Conservation (phyloP, 495 filamentous ascomycete genomes). For the Aspergillus olivimuriae region DNA sequence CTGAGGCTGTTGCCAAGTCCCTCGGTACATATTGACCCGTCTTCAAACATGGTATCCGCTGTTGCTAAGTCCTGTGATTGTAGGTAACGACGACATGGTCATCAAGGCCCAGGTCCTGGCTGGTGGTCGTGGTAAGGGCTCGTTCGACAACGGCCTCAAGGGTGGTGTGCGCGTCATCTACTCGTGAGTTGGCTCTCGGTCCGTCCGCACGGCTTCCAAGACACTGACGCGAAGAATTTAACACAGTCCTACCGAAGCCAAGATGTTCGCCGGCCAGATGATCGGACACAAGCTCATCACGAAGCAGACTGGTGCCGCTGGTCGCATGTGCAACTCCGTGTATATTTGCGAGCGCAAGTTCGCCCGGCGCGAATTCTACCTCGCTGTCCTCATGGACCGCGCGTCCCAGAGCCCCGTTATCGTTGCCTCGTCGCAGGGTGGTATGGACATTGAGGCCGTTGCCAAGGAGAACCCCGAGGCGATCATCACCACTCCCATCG, state of each 20-base stretch:
- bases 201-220: neutral
- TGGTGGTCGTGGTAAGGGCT: slow-evolving; percentile 94
- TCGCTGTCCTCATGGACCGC: slow-evolving; percentile 96
- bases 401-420: slow-evolving; percentile 87
- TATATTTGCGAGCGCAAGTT: slow-evolving; percentile 99
- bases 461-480: slow-evolving; percentile 96
- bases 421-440: slow-evolving; percentile 94
- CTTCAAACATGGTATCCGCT: slow-evolving; percentile 8
- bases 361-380: slow-evolving; percentile 96
- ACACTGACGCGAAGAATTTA: slow-evolving; percentile 14
- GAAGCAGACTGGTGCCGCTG: slow-evolving; percentile 92
- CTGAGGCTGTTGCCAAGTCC: slow-evolving; percentile 81
- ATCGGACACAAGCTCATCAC: slow-evolving; percentile 99
- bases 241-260: slow-evolving; percentile 68
- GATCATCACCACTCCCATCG: slow-evolving; percentile 84
- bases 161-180: slow-evolving; percentile 98
- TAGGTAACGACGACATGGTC: slow-evolving; percentile 90
- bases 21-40: slow-evolving; percentile 52
- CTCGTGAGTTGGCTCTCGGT: slow-evolving; percentile 53
- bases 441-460: slow-evolving; percentile 97
- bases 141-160: slow-evolving; percentile 97
- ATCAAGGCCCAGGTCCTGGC: slow-evolving; percentile 99
- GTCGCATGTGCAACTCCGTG: slow-evolving; percentile 89
- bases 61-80: slow-evolving; percentile 20
- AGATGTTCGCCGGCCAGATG: slow-evolving; percentile 98